Evolutionary conservation across 371 early-diverging fungal genomes (phyloP), one percentile per base, ranked within the genome.

Genomic region (Gilbertella persicaria): DNA sequence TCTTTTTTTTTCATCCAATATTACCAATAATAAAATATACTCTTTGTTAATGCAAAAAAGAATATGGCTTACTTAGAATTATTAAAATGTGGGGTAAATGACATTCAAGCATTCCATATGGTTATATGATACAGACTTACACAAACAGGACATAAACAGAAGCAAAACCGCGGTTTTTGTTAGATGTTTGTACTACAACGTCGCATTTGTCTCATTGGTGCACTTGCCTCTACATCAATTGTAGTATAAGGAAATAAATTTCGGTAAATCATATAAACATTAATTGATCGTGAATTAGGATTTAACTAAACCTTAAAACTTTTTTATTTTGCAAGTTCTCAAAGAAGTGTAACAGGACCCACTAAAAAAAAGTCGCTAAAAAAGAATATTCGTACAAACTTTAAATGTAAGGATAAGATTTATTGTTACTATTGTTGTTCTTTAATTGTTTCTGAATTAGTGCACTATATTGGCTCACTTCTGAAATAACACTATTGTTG

Each of bases 271-370:
- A 9, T 28, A 28, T 28, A 28, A 28, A 28, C 28, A 9, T 28
- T 28, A 28, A 5, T 9, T 28, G 28, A 5, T 9, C 4, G 4
- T 28, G 28, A 28, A 28, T 28, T 28, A 5, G 4, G 9, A 4
- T 28, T 28, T n/a, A n/a, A n/a, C n/a, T n/a, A n/a, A n/a, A n/a
- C n/a, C n/a, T n/a, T n/a, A n/a, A n/a, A n/a, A n/a, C 9, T 28
- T 9, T 28, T 28, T 28, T 28, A 28, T 28, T 28, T 28, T 4
- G 5, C 28, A 28, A 4, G 28, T 28, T 28, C 5, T 28, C 28
- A 28, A 28, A 28, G 28, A 39, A 36, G 50, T 49, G 50, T 49
- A 54, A 51, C 51, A 51, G 37, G 29, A 52, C 42, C 43, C 30
- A 35, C 5, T 17, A 35, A 45, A 25, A 48, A n/a, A 24, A 38